Base-by-base conservation (phyloP, 148 eudicot species). In the Dysphania ambrosioides region DNA sequence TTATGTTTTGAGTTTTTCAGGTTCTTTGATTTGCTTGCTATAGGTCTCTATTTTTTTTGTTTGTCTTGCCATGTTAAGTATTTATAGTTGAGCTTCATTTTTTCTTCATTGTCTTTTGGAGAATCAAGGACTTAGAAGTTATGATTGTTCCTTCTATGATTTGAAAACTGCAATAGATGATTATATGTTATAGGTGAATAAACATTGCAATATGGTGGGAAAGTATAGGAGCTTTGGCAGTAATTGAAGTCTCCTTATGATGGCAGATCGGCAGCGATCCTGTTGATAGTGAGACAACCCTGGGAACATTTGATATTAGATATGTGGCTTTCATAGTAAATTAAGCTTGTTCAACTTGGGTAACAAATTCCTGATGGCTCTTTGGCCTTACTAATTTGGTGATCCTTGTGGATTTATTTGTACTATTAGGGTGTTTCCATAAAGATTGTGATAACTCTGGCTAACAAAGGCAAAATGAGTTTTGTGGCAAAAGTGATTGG, bases 61-160 rank as follows among this genome's bases (percentile, higher is more conserved):
- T 47, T 3, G 53, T n/a, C 64, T 34, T 63, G 23, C n/a, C 31
- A 47, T 80, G 19, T 72, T 75, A 53, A 4, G 58, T 29, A 29
- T 65, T 15, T 64, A 16, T 1, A 71, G 29, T 36, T 38, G 30
- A 12, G 30, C 68, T 38, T 66, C 47, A 51, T 23, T 34, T n/a
- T 70, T 9, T n/a, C n/a, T n/a, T 70, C 38, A 8, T 64, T 26
- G 18, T 64, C 31, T 23, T 62, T 18, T 31, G 21, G 30, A 5
- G 30, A 59, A 36, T 57, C 24, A 58, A 38, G 53, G 78, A 38
- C 56, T 18, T 67, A 27, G n/a, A n/a, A n/a, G n/a, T n/a, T n/a
- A n/a, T n/a, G n/a, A n/a, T n/a, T n/a, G n/a, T n/a, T n/a, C n/a
- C n/a, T n/a, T n/a, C n/a, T n/a, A n/a, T n/a, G n/a, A n/a, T n/a